Conservation (phyloP, 495 filamentous ascomycete species). For the Aspergillus conjunctus region DNA sequence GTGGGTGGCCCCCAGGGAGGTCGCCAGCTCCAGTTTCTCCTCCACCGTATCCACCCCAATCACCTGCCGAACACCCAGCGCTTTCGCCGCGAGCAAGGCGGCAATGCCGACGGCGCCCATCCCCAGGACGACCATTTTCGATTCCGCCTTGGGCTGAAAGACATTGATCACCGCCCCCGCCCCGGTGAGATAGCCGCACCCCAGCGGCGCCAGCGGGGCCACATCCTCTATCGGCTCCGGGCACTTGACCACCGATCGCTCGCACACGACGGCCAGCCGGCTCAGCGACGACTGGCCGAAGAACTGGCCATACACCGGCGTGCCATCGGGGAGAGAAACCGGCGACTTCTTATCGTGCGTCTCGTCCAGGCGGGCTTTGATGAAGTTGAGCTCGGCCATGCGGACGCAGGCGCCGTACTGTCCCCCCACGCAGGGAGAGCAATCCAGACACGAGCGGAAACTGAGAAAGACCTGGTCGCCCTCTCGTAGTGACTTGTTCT, state of each 20-base stretch:
- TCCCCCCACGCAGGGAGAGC: constrained; percentile 28
- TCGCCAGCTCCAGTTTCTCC: constrained; percentile 42
- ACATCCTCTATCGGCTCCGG: constrained; percentile 28
- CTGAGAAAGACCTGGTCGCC: constrained; percentile 53
- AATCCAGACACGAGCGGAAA: constrained; percentile 44
- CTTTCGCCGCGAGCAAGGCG: constrained; percentile 38
- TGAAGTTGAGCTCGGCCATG: constrained; percentile 44
- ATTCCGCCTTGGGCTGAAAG: constrained; percentile 28
- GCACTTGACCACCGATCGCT: constrained; percentile 35
- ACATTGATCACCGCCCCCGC: constrained; percentile 47
- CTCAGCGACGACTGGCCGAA: constrained; percentile 49
- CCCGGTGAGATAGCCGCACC: constrained; percentile 52
- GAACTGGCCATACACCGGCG: constrained; percentile 39
- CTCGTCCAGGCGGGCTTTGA: constrained; percentile 26
- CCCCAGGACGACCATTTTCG: constrained; percentile 40
- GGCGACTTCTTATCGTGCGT: constrained; percentile 13
- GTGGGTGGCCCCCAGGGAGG: constrained; percentile 46
- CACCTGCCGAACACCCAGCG: constrained; percentile 29
- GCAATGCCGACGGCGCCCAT: constrained; percentile 48
- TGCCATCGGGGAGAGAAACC: constrained; percentile 29
- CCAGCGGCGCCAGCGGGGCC: constrained; percentile 42
- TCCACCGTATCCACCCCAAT: constrained; percentile 50
- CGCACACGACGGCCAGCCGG: constrained; percentile 38
- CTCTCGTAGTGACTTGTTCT: constrained; percentile 37
- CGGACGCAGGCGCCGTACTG: constrained; percentile 32